Conservation (phyloP, 2,329 filamentous ascomycete species). For the Cladosporium colombiae region DNA sequence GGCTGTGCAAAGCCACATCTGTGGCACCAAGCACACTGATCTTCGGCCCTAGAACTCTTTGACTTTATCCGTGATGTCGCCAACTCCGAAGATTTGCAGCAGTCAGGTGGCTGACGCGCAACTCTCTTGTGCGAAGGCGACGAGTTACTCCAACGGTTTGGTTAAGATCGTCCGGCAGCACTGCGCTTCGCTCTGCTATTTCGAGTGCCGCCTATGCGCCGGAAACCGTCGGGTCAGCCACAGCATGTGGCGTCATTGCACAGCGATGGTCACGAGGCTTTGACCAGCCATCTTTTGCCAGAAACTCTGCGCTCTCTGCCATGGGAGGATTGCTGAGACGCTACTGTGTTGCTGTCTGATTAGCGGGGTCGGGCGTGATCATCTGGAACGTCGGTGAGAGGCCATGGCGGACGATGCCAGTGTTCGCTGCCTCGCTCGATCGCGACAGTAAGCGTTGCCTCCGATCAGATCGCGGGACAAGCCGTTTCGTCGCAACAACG, state of each 20-base stretch:
- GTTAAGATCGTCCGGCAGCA: constrained; percentile 17
- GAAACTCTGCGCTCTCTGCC: constrained; percentile 1
- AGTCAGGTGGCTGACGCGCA: constrained; percentile 16
- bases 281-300: constrained; percentile 13
- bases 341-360: constrained; percentile 15
- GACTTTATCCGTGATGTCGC: constrained; percentile 12
- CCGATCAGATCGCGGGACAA: constrained; percentile 1
- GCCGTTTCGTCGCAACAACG: background rate
- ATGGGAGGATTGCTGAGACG: constrained; percentile 6
- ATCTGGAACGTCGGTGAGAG: constrained; percentile 8
- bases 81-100: background rate
- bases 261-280: constrained; percentile 8
- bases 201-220: constrained; percentile 5
- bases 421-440: background rate
- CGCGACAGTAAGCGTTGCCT: background rate
- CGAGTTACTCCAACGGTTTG: constrained; percentile 13
- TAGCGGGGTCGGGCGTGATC: constrained; percentile 10
- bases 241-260: constrained; percentile 11
- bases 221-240: constrained; percentile 7
- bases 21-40: constrained; percentile 7
- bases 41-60: constrained; percentile 15
- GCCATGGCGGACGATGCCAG: background rate
- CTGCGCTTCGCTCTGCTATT: constrained; percentile 6
- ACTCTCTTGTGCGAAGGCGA: background rate
- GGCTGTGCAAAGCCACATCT: constrained; percentile 12